Base-by-base conservation (phyloP, 2,329 filamentous ascomycete genomes). In the Phialophora tarda region DNA sequence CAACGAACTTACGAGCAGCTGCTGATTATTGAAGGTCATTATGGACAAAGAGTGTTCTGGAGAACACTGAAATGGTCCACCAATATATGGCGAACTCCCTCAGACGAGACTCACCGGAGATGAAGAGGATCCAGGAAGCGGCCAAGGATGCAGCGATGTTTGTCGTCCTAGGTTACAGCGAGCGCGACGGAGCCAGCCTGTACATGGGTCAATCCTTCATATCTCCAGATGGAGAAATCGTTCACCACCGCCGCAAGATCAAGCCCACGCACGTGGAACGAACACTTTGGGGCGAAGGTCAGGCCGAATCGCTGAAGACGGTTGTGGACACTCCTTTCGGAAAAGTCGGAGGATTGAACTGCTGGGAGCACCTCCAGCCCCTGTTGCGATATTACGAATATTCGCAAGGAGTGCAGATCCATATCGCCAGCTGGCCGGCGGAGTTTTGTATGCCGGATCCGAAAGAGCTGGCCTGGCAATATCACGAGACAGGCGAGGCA, bases 231-330 rank as follows among this genome's bases (percentile, higher is more conserved):
- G 82, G 82, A 0, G 75, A 80, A 28, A 51, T 84, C 10, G 62
- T 76, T 8, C 70, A 77, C 5, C 74, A 79, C 53, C 78, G 82
- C 5, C 77, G 81, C 23, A 85, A 86, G 74, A 76, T 85, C 69
- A 85, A 85, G 72, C 80, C 83, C 0, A 85, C 82, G 0, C 82
- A 85, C 61, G 81, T 85, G 77, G 83, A 85, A 72, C 78, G 82
- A 0, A 82, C 81, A 2, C 68, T 85, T 17, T 86, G 81, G 32
- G 83, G 83, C 0, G 83, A 85, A 47, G 79, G 79, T 0, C 73
- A 74, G 0, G 79, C 76, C 0, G 71, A 77, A 3, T 78, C 76
- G 17, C 71, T 85, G 4, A 71, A 73, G 4, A 80, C 75, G 38
- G 82, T 84, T 1, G 78, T 74, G 0, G 75, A 81, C 44, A 68